Percentiles rank a stretch among this genome's conserved stretches.
Evolutionary conservation across 1,284 basidiomycete species (phyloP).

Genomic region (Earliella scabrosa): DNA sequence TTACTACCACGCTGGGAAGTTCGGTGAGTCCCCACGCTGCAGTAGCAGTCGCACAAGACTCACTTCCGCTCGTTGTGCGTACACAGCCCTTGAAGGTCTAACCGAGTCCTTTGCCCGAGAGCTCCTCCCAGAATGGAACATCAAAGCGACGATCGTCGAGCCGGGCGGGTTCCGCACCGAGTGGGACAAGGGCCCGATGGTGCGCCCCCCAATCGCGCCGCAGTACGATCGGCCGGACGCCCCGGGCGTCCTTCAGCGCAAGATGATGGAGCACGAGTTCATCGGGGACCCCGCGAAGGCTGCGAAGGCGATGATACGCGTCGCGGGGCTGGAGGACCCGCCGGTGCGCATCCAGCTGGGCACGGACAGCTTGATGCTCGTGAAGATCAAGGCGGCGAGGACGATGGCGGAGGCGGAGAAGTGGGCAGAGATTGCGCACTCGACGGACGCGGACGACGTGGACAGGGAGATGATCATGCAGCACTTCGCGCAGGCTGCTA

Average conservation of each 20-base stretch:
- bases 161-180: conserved; percentile 21
- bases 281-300: conserved; percentile 12
- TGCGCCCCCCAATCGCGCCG: neutral
- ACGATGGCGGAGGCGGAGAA: conserved; percentile 23
- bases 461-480: too few species aligned
- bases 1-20: conserved; percentile 39
- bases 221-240: conserved; percentile 5
- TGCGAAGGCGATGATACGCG: conserved; percentile 24
- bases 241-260: neutral
- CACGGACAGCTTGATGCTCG: conserved; percentile 34
- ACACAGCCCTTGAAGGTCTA: conserved; percentile 37
- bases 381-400: conserved; percentile 32
- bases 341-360: conserved; percentile 41
- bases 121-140: conserved; percentile 45
- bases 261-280: neutral
- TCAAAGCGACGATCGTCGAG: conserved; percentile 36
- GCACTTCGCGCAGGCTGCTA: too few species aligned
- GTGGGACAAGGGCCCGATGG: conserved; percentile 1
- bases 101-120: conserved; percentile 38
- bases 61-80: neutral
- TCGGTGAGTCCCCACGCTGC: conserved; percentile 28
- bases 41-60: neutral
- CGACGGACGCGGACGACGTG: conserved; percentile 20
- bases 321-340: conserved; percentile 29
- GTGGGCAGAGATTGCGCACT: conserved; percentile 16